Evolutionary conservation across 805 yeast genomes (phyloP), one percentile per base, ranked within the genome.

Genomic region (Metahyphopichia silvanorum): DNA sequence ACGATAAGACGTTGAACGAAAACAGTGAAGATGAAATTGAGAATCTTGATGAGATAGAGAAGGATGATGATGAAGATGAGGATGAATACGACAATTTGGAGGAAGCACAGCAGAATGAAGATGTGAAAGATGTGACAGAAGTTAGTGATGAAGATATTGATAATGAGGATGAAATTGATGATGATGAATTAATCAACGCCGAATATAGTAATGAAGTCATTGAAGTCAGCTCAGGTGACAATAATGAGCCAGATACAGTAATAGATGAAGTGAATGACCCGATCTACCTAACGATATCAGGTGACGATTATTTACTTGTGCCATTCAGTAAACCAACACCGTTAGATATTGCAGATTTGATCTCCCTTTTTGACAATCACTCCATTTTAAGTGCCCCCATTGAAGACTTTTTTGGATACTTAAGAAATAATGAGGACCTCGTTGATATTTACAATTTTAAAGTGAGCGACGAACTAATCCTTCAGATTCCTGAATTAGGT

Each of bases 151-250:
- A 31, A 13, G 31, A 17, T 11, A 31, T 34, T 21, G 52, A 29
- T 5, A 42, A 12, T 53, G 66, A 53, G 15, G 71, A 61, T 26
- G 58, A 50, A 10, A 61, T 60, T 11, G 42, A n/a, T 5, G 16
- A 13, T 21, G 29, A 24, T 12, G 17, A n/a, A 7, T 17, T 16
- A 12, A 23, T 25, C 16, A 22, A 19, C 10, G 35, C 29, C 3
- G 21, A 28, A 8, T 25, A 33, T 13, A 37, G 27, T 13, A 31
- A 29, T 16, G 35, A 35, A 21, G 32, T 22, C 7, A 25, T 13
- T 3, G 29, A 25, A 29, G 25, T 2, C 22, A 21, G 11, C 22
- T 11, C 22, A 21, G 10, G 10, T 21, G 9, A 9, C 22, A 11
- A 21, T 9, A 11, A 9, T 9, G 22, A 21, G 22, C 22, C 22